Evolutionary conservation across 2,329 filamentous ascomycete genomes (phyloP).

Genomic region (Emmonsia crescens): DNA sequence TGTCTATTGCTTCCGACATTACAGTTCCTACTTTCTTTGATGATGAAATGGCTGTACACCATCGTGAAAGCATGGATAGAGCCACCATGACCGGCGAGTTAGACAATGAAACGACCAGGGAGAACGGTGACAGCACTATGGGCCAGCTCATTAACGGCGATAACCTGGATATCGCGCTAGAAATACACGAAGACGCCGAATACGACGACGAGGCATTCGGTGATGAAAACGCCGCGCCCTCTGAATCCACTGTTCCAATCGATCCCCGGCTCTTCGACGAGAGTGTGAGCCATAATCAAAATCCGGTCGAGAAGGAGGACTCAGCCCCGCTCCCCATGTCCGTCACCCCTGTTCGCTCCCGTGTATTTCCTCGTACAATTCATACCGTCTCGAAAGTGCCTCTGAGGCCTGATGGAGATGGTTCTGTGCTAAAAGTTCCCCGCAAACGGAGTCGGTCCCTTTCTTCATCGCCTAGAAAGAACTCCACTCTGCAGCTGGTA

Average conservation of each 20-base stretch:
- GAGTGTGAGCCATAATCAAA: conserved; percentile 16
- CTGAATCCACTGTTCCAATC: conserved; percentile 14
- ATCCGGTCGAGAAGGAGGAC: conserved; percentile 16
- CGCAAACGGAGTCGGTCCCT: conserved; percentile 42
- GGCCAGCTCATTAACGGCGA: conserved; percentile 8
- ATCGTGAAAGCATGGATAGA: conserved; percentile 20
- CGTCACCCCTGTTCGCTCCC: conserved; percentile 45
- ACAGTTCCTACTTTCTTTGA: conserved; percentile 47
- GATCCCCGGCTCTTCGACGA: conserved; percentile 15
- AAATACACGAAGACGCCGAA: conserved; percentile 7
- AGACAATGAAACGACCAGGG: conserved; percentile 25
- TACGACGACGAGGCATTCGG: conserved; percentile 46
- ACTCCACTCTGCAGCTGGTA: conserved; percentile 22
- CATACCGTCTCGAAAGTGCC: conserved; percentile 70
- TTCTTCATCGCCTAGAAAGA: conserved; percentile 34
- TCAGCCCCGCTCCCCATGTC: conserved; percentile 25
- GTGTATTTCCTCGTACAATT: conserved; percentile 43
- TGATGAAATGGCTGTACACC: conserved; percentile 46
- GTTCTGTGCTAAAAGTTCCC: conserved; percentile 36
- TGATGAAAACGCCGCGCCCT: conserved; percentile 47
- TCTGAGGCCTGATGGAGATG: conserved; percentile 52
- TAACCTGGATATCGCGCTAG: conserved; percentile 6
- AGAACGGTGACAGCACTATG: conserved; percentile 10
- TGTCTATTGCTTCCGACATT: conserved; percentile 13
- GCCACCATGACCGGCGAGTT: conserved; percentile 22